phyloP scores from a whole-genome alignment of 1,139 yeast species.

The Tardiomyces digboiensis region DNA sequence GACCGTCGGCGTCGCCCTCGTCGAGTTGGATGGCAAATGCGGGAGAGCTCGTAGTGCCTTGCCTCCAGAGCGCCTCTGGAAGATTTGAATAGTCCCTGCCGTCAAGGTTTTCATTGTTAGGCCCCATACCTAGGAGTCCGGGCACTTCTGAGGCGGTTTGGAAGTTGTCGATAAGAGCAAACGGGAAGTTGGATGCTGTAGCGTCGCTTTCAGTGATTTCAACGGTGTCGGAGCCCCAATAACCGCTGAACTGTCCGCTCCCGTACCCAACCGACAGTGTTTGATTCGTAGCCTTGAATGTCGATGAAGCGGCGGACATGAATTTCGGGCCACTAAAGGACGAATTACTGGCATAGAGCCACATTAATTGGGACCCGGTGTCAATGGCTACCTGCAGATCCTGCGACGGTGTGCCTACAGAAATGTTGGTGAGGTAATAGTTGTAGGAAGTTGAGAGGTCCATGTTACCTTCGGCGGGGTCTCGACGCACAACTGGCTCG shows the following conservation, averaged over 20 bases:
- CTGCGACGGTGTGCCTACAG: conserved; percentile 88
- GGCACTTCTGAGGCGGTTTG: conserved; percentile 24
- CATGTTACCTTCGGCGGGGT: conserved; percentile 4
- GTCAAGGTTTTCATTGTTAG: conserved; percentile 16
- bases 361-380: conserved; percentile 54
- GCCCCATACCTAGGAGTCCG: conserved; percentile 25
- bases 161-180: conserved; percentile 33
- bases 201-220: conserved; percentile 30
- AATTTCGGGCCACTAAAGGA: conserved; percentile 26
- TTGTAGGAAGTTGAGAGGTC: conserved; percentile 13
- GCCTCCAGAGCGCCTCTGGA: conserved; percentile 46
- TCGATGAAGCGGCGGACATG: conserved; percentile 18
- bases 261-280: conserved; percentile 44
- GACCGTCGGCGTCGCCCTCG: conserved; percentile 33
- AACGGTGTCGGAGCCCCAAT: conserved; percentile 53
- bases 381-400: conserved; percentile 69
- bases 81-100: conserved; percentile 40
- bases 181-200: conserved; percentile 36
- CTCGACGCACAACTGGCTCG: neutral
- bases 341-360: conserved; percentile 29
- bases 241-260: conserved; percentile 55
- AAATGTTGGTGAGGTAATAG: conserved; percentile 69
- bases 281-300: conserved; percentile 12
- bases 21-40: conserved; percentile 41
- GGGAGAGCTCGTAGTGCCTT: conserved; percentile 42